phyloP scores from a whole-genome alignment of 306 rosid species.

The Rosa chinensis region DNA sequence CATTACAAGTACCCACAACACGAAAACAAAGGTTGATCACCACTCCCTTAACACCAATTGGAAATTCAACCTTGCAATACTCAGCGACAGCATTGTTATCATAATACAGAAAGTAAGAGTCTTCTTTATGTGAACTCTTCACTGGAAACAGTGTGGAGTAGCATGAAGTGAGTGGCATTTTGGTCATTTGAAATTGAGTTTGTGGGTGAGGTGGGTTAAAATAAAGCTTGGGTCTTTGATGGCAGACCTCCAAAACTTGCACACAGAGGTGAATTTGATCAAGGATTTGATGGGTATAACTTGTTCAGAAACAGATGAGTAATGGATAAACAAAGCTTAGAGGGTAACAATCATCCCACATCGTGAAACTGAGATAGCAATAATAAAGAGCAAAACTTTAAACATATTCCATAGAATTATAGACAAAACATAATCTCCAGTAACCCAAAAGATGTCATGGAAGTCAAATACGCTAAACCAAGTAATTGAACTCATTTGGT shows the following conservation, averaged over 20 bases:
- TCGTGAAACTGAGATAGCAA: not conserved
- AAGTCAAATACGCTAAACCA: not conserved
- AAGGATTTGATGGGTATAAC: not conserved
- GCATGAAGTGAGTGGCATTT: not conserved
- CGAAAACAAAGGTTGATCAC: not conserved
- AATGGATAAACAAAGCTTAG: too few relatives aligned
- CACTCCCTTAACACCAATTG: not conserved
- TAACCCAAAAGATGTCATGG: not conserved
- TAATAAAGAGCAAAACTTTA: not conserved
- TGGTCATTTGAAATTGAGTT: not conserved
- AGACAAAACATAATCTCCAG: not conserved
- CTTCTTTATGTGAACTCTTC: not conserved
- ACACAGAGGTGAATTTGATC: not conserved
- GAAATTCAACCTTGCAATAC: not conserved
- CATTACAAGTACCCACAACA: not conserved
- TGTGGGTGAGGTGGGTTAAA: not conserved
- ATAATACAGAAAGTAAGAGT: not conserved
- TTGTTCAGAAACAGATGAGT: not conserved
- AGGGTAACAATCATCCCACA: too few relatives aligned
- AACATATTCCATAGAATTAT: not conserved
- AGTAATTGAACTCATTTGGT: not conserved
- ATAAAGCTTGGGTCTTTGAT: constrained; percentile 6
- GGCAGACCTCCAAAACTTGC: constrained; percentile 9
- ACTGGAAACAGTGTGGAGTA: not conserved
- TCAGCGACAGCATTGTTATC: not conserved